Evolutionary conservation across 768 basidiomycete species (phyloP).

Genomic region (Amanita subjunquillea): DNA sequence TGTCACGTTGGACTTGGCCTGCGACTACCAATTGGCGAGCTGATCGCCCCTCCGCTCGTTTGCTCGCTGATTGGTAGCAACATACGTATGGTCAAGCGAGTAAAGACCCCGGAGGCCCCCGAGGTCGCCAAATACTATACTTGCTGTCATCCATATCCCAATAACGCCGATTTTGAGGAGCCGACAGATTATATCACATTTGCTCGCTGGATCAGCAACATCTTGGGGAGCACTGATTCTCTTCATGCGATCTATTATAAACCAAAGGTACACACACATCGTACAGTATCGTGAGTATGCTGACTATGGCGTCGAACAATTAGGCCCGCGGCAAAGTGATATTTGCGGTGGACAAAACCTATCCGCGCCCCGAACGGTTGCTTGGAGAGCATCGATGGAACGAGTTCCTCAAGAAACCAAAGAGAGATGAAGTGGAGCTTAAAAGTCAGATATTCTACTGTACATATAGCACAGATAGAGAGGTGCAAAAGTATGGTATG

Average conservation of each 20-base stretch:
- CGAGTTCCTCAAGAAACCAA: constrained; percentile 33
- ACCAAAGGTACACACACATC: constrained; percentile 23
- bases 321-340: constrained; percentile 33
- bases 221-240: constrained; percentile 22
- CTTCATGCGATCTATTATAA: constrained; percentile 35
- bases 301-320: background rate
- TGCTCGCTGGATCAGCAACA: constrained; percentile 37
- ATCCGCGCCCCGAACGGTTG: constrained; percentile 22
- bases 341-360: constrained; percentile 32
- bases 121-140: constrained; percentile 40
- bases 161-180: constrained; percentile 28
- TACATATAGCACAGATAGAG: constrained; percentile 27
- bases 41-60: too few relatives aligned
- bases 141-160: constrained; percentile 38
- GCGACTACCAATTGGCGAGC: too few relatives aligned
- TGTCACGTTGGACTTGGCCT: too few relatives aligned
- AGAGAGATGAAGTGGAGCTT: constrained; percentile 23
- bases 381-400: constrained; percentile 43
- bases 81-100: constrained; percentile 26
- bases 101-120: constrained; percentile 25
- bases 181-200: constrained; percentile 27
- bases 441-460: constrained; percentile 33
- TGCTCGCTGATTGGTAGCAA: too few relatives aligned
- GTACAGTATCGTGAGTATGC: background rate
- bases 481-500: constrained; percentile 41